A percentile compares a stretch with the other conserved stretches of the same genome.
These are phyloP conservation scores for Teunomyces kruisii DNA, from an alignment of 805 yeast species.

Conservation along the genomic window DNA sequence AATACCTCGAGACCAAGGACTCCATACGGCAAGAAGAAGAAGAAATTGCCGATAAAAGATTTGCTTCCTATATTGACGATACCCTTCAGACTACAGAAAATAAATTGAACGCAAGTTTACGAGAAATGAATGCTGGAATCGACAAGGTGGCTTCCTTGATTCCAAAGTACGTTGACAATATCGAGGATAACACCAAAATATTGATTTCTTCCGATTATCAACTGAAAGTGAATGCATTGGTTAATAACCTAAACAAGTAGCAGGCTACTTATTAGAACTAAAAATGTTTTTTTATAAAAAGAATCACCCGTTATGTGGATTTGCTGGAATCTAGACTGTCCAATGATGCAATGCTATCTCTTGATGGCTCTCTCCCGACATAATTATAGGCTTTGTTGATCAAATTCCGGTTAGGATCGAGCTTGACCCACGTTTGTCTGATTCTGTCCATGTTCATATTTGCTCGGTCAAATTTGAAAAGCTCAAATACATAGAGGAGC, in stretches of 20 bases:
- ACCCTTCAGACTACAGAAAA: conserved; percentile 13
- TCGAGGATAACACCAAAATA: background rate
- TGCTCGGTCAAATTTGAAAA: conserved; percentile 39
- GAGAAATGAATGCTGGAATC: conserved; percentile 11
- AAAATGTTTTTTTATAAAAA: background rate
- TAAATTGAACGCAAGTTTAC: conserved; percentile 12
- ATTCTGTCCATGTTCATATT: conserved; percentile 45
- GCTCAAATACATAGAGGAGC: conserved; percentile 28
- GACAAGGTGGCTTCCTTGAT: conserved; percentile 7
- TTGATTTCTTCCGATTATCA: conserved; percentile 16
- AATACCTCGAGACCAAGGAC: conserved; percentile 25
- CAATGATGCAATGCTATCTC: conserved; percentile 12
- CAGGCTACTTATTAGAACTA: background rate
- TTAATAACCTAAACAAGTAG: conserved; percentile 15
- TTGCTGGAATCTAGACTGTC: conserved; percentile 2
- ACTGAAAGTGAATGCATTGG: conserved; percentile 13
- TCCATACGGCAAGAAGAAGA: conserved; percentile 16
- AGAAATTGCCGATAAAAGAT: conserved; percentile 7
- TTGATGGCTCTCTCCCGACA: conserved; percentile 21
- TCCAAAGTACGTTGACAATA: background rate
- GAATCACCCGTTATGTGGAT: background rate
- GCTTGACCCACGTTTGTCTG: conserved; percentile 35
- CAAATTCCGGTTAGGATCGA: conserved; percentile 41
- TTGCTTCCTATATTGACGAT: conserved; percentile 13
- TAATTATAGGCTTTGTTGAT: conserved; percentile 37